Evolutionary conservation across 306 rosid genomes (phyloP).

Genomic region (Quercus alba): DNA sequence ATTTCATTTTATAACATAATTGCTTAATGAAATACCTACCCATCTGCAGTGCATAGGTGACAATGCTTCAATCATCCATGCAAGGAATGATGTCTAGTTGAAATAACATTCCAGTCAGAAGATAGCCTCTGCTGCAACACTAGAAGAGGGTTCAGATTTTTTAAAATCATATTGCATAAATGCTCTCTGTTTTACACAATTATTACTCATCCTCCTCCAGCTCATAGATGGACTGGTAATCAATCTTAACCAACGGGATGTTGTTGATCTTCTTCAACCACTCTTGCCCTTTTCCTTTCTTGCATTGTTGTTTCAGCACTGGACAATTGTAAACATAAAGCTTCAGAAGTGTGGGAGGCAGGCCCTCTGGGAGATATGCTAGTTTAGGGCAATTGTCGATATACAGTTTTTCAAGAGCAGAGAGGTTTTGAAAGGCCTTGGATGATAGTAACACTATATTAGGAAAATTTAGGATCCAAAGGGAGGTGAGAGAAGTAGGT

Average conservation of each 20-base stretch:
- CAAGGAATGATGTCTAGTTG: no score
- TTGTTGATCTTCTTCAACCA: neutral
- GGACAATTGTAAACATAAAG: fast-evolving
- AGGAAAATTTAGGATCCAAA: neutral
- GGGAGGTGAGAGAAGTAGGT: neutral
- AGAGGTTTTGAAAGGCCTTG: constrained; percentile 18
- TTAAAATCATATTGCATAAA: no score
- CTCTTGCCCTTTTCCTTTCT: neutral
- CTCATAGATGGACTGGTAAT: neutral
- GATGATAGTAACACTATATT: constrained; percentile 8
- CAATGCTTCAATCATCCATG: no score
- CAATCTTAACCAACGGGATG: neutral
- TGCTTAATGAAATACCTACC: no score
- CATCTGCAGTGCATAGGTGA: no score
- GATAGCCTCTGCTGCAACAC: no score
- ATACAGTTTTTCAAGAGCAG: neutral
- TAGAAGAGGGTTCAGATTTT: no score
- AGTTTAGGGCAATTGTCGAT: neutral
- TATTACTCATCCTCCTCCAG: no score
- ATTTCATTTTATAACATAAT: no score
- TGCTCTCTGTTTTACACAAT: no score
- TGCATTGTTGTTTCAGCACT: neutral
- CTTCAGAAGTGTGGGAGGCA: neutral
- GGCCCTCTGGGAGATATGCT: neutral
- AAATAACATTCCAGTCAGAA: no score